Base-by-base conservation (phyloP, 441 rosid genomes). In the Brassica hybrid region DNA sequence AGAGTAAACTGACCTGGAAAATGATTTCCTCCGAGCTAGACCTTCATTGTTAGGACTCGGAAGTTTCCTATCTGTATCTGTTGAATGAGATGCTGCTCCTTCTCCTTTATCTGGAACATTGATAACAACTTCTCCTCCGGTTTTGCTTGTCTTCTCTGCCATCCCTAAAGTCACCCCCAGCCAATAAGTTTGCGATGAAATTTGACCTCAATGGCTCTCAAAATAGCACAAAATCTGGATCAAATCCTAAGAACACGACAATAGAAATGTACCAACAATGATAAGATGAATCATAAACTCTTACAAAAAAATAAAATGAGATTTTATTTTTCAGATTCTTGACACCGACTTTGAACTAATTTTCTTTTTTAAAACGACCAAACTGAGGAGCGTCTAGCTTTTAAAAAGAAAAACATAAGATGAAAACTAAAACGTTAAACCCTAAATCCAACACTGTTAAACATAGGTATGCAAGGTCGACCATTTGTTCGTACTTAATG, bases 1-100 rank as follows among this genome's bases (percentile, higher is more conserved):
- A 12, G 91, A 90, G 83, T 82, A 86, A 63, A 81, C 79, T 6
- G 94, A 89, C 86, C 90, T 83, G 1, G 85, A 43, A 32, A 92
- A 13, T 14, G 97, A 74, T 75, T 76, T 90, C 60, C 83, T 86
- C 18, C 89, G 69, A n/a, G 36, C 18, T 21, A 87, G 75, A 56
- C 83, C 79, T 52, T 80, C 92, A n/a, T 11, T 78, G 70, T 63
- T 27, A 0, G 69, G 78, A 21, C 75, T 38, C 5, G 92, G 90
- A 73, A 65, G 8, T 71, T 56, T 13, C 8, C 56, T 4, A 43
- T 43, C 17, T 13, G 56, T n/a, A 14, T 48, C 56, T 48, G 56
- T 48, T 5, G 56, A 48, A 48, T 5, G 56, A 48, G 56, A n/a
- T n/a, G 56, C 56, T 48, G 2, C 64, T 50, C 82, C 4, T 12